Evolutionary conservation across 2,329 filamentous ascomycete genomes (phyloP).

Genomic region (Cladosporium oxysporum): DNA sequence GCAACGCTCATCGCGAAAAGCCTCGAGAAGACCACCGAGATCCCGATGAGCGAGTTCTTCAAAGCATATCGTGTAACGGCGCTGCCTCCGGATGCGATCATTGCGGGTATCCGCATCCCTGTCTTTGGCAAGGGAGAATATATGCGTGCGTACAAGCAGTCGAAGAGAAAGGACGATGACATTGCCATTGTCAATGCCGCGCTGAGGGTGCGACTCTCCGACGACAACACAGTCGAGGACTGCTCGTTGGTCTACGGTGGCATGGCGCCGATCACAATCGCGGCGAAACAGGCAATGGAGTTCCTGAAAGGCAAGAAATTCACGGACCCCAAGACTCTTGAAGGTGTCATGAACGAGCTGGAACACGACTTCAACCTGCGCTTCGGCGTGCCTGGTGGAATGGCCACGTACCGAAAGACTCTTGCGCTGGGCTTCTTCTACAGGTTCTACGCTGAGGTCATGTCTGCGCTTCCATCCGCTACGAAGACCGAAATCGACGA

Average conservation of each 20-base stretch:
- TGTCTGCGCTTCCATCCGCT: conserved; percentile 57
- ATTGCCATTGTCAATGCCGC: conserved; percentile 96
- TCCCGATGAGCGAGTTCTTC: conserved; percentile 93
- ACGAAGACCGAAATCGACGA: conserved; percentile 62
- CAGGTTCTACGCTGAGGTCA: conserved; percentile 88
- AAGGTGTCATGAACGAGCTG: conserved; percentile 87
- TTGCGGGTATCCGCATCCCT: conserved; percentile 84
- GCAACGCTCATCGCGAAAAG: conserved; percentile 81
- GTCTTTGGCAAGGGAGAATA: conserved; percentile 77
- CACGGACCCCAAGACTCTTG: conserved; percentile 77
- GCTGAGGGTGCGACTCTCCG: conserved; percentile 70
- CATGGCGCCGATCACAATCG: conserved; percentile 90
- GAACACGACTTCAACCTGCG: conserved; percentile 84
- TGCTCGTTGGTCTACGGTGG: conserved; percentile 88
- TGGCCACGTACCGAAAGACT: conserved; percentile 94
- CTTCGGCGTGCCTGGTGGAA: conserved; percentile 91
- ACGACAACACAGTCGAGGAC: conserved; percentile 69
- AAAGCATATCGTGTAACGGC: conserved; percentile 86
- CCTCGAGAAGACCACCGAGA: conserved; percentile 69
- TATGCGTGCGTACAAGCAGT: conserved; percentile 89
- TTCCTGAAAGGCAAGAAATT: conserved; percentile 78
- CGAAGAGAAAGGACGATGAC: conserved; percentile 96
- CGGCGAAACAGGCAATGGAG: conserved; percentile 74
- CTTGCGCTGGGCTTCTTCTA: conserved; percentile 94
- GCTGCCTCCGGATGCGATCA: conserved; percentile 76